phyloP scores from a whole-genome alignment of 768 basidiomycete species.

The Suillus sp. region DNA sequence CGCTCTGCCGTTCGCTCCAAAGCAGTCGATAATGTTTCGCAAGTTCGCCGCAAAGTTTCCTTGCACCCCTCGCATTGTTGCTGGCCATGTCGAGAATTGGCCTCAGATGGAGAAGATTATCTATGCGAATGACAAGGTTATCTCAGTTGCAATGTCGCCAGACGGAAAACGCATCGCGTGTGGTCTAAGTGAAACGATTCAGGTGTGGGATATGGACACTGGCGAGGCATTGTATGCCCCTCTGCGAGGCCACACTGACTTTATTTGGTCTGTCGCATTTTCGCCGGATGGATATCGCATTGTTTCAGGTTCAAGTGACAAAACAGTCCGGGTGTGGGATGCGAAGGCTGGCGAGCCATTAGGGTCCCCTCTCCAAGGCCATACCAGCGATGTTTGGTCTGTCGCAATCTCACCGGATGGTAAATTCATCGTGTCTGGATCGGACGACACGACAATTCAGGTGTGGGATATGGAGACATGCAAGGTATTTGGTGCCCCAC shows the following conservation, averaged over 20 bases:
- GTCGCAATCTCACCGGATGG: conserved; percentile 9
- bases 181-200: conserved; percentile 13
- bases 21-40: conserved; percentile 18
- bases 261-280: conserved; percentile 22
- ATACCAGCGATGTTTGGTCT: background rate
- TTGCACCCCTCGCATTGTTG: background rate
- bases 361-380: conserved; percentile 16
- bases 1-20: conserved; percentile 26
- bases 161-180: conserved; percentile 11
- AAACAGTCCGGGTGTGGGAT: conserved; percentile 3
- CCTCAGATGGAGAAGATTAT: conserved; percentile 5
- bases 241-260: background rate
- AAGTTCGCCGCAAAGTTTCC: conserved; percentile 21
- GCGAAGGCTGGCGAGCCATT: conserved; percentile 19
- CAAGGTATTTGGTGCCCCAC: background rate
- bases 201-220: conserved; percentile 10
- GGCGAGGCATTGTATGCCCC: background rate
- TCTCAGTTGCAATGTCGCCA: background rate
- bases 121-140: rapidly evolving
- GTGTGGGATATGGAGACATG: conserved; percentile 18
- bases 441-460: background rate
- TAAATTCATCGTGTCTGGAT: background rate
- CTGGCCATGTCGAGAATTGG: conserved; percentile 7
- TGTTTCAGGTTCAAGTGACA: conserved; percentile 20
- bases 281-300: conserved; percentile 30